Conservation (phyloP, 306 rosid genomes). For the Fragaria vesca region DNA sequence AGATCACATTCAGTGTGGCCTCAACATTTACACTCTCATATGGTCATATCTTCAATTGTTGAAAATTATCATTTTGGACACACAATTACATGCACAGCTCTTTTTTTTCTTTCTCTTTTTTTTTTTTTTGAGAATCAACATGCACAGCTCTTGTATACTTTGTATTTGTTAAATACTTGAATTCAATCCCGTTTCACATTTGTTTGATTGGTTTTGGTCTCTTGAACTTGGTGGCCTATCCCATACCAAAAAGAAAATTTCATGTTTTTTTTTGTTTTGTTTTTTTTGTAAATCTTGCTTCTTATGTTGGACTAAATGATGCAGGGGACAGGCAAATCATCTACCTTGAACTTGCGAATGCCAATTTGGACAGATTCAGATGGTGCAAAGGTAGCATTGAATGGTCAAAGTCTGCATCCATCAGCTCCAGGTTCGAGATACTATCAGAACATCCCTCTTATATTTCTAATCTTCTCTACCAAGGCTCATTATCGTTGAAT, state of each 20-base stretch:
- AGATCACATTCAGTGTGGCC: neutral
- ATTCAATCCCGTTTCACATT: neutral
- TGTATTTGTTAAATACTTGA: neutral
- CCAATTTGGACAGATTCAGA: conserved; percentile 63
- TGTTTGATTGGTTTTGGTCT: neutral
- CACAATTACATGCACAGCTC: neutral
- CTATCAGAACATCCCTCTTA: neutral
- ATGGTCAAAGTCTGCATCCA: conserved; percentile 35
- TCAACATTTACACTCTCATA: neutral
- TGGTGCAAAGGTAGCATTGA: conserved; percentile 51
- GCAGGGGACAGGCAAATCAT: conserved; percentile 43
- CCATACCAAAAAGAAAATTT: neutral
- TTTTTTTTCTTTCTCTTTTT: neutral
- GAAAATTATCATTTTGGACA: neutral
- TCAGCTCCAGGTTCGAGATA: conserved; percentile 55
- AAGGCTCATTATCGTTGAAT: no score
- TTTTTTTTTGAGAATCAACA: no score
- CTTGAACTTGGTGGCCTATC: neutral
- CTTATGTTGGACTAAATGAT: conserved; percentile 13
- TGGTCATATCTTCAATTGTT: neutral
- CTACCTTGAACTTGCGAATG: conserved; percentile 63
- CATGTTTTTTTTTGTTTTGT: no score
- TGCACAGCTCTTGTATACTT: neutral
- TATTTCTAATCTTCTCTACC: neutral
- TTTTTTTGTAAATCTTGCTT: no score